phyloP scores from a whole-genome alignment of 1,139 yeast genomes.

The Blastobotrys persicus region DNA sequence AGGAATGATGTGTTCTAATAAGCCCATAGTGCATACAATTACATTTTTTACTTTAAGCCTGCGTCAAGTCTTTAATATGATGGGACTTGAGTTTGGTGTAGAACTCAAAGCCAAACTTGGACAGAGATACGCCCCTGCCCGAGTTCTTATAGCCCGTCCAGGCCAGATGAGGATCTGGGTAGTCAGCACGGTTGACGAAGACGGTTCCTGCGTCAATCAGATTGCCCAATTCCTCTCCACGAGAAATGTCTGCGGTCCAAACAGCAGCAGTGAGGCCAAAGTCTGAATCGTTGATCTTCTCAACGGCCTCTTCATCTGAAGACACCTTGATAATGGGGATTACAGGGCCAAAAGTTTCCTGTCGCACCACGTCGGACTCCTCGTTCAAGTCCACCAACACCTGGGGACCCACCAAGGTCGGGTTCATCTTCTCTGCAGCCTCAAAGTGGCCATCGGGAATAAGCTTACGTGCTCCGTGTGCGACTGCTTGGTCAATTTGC shows the following conservation, averaged over 20 bases:
- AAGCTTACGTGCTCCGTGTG: slow-evolving; percentile 64
- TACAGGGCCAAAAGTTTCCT: slow-evolving; percentile 69
- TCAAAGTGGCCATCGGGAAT: slow-evolving; percentile 63
- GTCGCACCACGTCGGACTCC: slow-evolving; percentile 63
- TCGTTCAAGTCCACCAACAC: slow-evolving; percentile 71
- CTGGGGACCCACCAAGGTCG: slow-evolving; percentile 75
- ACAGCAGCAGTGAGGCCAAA: slow-evolving; percentile 56
- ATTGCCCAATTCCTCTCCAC: slow-evolving; percentile 63
- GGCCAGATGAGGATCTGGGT: slow-evolving; percentile 73
- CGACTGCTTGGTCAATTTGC: slow-evolving; percentile 67
- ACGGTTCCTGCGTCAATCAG: slow-evolving; percentile 78
- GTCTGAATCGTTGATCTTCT: slow-evolving; percentile 37
- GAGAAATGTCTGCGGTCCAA: slow-evolving; percentile 48
- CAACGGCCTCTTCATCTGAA: slow-evolving; percentile 41
- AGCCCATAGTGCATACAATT: background rate
- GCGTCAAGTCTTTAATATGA: slow-evolving; percentile 32
- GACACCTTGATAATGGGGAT: slow-evolving; percentile 42
- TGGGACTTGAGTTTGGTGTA: slow-evolving; percentile 40
- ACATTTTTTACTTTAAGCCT: background rate
- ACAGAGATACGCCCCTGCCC: slow-evolving; percentile 61
- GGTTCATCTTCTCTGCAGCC: slow-evolving; percentile 45
- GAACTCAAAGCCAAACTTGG: slow-evolving; percentile 37
- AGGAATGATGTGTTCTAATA: no score
- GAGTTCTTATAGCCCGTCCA: slow-evolving; percentile 82
- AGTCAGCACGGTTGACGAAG: slow-evolving; percentile 83